Percentiles rank a stretch among this genome's conserved stretches.
These are phyloP conservation scores for Austroboletus festivus DNA, from an alignment of 768 basidiomycete species.

Conservation along the genomic window DNA sequence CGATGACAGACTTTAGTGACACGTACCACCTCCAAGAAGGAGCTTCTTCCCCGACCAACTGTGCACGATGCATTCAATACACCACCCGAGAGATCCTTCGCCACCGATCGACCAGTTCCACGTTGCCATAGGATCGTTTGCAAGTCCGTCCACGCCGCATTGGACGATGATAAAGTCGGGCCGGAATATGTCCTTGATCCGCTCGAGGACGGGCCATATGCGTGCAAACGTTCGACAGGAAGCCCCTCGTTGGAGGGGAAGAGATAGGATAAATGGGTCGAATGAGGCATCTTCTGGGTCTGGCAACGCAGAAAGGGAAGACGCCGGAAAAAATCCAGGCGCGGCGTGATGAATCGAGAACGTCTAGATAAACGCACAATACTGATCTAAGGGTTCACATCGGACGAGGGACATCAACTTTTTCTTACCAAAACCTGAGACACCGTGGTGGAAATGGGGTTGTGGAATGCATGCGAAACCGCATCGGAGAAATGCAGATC, in stretches of 20 bases:
- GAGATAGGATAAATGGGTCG: conserved; percentile 70
- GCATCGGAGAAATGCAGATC: conserved; percentile 92
- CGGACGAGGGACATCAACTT: too few relatives aligned
- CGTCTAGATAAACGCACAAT: conserved; percentile 42
- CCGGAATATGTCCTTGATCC: conserved; percentile 53
- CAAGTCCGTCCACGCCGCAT: conserved; percentile 84
- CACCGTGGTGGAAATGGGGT: conserved; percentile 31
- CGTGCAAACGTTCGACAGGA: conserved; percentile 57
- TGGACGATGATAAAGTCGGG: conserved; percentile 84
- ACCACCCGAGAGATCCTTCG: conserved; percentile 70
- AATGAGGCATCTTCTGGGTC: conserved; percentile 29
- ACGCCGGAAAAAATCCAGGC: conserved; percentile 80
- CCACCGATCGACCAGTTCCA: conserved; percentile 68
- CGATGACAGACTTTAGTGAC: neutral
- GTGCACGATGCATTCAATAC: conserved; percentile 46
- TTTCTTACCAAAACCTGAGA: conserved; percentile 47
- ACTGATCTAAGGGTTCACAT: too few relatives aligned
- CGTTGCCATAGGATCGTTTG: conserved; percentile 74
- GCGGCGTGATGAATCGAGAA: conserved; percentile 82
- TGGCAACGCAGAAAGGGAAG: conserved; percentile 49
- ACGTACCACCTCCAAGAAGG: conserved; percentile 72
- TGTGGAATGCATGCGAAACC: conserved; percentile 73
- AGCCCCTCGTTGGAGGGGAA: conserved; percentile 76
- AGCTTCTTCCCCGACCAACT: conserved; percentile 61
- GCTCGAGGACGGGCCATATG: conserved; percentile 65